Conservation (phyloP, 371 early-diverging fungal genomes). For the Choanephora cucurbitarum region DNA sequence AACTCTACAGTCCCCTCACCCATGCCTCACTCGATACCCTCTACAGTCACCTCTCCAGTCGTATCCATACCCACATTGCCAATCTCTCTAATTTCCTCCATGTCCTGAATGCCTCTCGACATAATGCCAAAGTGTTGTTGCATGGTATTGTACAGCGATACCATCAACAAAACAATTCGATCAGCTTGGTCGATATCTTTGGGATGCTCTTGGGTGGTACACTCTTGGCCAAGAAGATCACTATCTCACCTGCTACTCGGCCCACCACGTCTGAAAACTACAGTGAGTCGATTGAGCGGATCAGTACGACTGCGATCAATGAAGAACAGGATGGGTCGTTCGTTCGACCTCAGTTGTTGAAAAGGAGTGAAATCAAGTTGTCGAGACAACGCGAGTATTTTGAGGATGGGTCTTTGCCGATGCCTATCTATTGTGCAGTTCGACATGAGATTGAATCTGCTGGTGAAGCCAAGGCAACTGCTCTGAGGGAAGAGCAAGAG, state of each 20-base stretch:
- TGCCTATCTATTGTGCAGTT: slow-evolving; percentile 80
- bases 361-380: slow-evolving; percentile 32
- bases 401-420: slow-evolving; percentile 64
- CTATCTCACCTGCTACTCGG: not conserved
- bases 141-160: slow-evolving; percentile 58
- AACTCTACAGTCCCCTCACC: slow-evolving; percentile 36
- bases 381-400: slow-evolving; percentile 47
- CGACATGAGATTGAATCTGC: slow-evolving; percentile 53
- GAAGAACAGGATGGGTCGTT: slow-evolving; percentile 21
- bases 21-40: slow-evolving; percentile 27
- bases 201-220: slow-evolving; percentile 64
- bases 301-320: not conserved
- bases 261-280: slow-evolving; percentile 57
- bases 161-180: slow-evolving; percentile 40
- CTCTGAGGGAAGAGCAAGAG: not conserved
- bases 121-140: slow-evolving; percentile 48
- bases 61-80: slow-evolving; percentile 48
- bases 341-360: slow-evolving; percentile 24
- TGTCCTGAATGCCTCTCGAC: slow-evolving; percentile 35
- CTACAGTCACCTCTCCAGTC: slow-evolving; percentile 33
- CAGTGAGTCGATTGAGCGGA: slow-evolving; percentile 49
- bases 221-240: slow-evolving; percentile 45
- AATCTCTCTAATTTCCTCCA: slow-evolving; percentile 41
- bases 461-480: slow-evolving; percentile 5
- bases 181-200: slow-evolving; percentile 68